phyloP scores from a whole-genome alignment of 345 rosid species.

The Euphorbia lathyris region DNA sequence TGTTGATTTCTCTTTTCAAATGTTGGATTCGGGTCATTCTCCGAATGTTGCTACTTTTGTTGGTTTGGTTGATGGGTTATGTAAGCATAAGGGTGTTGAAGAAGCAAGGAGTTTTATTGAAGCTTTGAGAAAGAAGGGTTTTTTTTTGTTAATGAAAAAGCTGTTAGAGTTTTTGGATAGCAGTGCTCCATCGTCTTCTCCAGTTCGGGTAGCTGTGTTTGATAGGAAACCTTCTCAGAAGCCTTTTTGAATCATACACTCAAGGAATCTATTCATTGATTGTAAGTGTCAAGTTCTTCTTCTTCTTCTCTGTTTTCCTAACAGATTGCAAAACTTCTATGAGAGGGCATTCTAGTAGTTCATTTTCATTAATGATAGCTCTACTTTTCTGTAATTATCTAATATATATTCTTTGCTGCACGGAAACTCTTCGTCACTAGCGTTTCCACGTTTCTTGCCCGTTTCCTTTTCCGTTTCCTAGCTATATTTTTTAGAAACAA shows the following conservation, averaged over 20 bases:
- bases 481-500: too few relatives aligned
- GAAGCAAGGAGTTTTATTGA: slow-evolving; percentile 46
- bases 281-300: slow-evolving; percentile 6
- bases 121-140: slow-evolving; percentile 60
- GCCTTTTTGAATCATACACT: slow-evolving; percentile 27
- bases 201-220: slow-evolving; percentile 68
- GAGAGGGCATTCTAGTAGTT: background rate
- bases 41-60: slow-evolving; percentile 78
- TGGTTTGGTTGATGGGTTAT: slow-evolving; percentile 72
- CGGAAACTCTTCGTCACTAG: too few relatives aligned
- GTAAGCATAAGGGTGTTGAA: slow-evolving; percentile 60
- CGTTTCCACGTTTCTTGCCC: too few relatives aligned
- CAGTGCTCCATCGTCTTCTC: slow-evolving; percentile 55
- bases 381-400: too few relatives aligned
- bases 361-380: background rate
- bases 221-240: slow-evolving; percentile 45
- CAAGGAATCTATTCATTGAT: background rate
- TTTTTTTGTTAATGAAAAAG: slow-evolving; percentile 54
- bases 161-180: slow-evolving; percentile 71
- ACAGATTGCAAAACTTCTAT: background rate
- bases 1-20: slow-evolving; percentile 49
- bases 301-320: background rate
- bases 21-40: slow-evolving; percentile 88
- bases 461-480: too few relatives aligned
- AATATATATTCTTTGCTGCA: too few relatives aligned